phyloP scores from a whole-genome alignment of 2,329 filamentous ascomycete genomes.

The Botryotinia narcissicola region DNA sequence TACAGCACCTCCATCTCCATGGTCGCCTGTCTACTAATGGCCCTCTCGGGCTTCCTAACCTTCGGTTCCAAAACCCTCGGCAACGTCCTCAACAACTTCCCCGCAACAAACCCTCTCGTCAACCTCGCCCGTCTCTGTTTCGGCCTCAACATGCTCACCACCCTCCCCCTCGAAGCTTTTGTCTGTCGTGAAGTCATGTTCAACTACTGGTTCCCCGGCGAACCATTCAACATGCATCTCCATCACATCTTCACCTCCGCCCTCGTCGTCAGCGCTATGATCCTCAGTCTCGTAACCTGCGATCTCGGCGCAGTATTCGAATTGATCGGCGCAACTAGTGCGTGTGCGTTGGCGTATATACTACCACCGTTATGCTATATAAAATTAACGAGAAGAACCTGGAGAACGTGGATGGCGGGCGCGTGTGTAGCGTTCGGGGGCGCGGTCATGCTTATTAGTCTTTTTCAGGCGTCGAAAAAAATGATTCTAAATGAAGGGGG shows the following conservation, averaged over 20 bases:
- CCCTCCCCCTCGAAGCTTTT: conserved; percentile 92
- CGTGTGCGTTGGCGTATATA: conserved; percentile 92
- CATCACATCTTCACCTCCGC: conserved; percentile 84
- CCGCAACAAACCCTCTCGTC: conserved; percentile 84
- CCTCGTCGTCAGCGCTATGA: conserved; percentile 76
- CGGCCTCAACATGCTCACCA: conserved; percentile 98
- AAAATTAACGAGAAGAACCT: conserved; percentile 77
- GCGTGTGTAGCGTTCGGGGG: conserved; percentile 75
- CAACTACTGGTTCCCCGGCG: conserved; percentile 67
- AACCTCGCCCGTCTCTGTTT: conserved; percentile 95
- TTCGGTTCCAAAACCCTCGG: conserved; percentile 91
- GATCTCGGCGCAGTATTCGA: conserved; percentile 95
- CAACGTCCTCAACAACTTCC: conserved; percentile 98
- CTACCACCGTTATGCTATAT: conserved; percentile 93
- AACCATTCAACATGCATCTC: conserved; percentile 69
- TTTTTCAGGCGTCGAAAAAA: conserved; percentile 70
- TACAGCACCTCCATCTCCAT: conserved; percentile 89
- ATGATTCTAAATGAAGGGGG: conserved; percentile 46
- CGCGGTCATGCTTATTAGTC: conserved; percentile 75
- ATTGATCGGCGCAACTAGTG: conserved; percentile 91
- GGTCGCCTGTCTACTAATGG: conserved; percentile 87
- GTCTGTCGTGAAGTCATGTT: conserved; percentile 97
- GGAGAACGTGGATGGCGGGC: conserved; percentile 70
- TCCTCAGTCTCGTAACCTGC: conserved; percentile 79
- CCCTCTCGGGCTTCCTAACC: conserved; percentile 82